Conservation (phyloP, 371 early-diverging fungal genomes). For the Mycotypha africana region DNA sequence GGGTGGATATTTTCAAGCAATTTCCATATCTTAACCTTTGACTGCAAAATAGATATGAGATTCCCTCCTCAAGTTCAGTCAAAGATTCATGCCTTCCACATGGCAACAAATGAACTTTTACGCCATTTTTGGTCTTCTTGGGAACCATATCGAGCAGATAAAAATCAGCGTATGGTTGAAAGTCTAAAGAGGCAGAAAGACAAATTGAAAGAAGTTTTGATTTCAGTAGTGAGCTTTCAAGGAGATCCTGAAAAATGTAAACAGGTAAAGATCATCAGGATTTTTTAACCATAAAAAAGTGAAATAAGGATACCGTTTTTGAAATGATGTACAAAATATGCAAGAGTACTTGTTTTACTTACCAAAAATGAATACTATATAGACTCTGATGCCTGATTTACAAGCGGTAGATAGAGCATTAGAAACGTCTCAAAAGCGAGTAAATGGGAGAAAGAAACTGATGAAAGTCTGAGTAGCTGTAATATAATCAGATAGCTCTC, state of each 20-base stretch:
- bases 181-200: slow-evolving; percentile 44
- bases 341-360: neutral
- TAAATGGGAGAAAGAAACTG: slow-evolving; percentile 34
- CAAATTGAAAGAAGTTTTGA: slow-evolving; percentile 40
- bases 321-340: neutral
- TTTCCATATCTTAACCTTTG: too few species aligned
- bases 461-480: too few species aligned
- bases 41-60: slow-evolving; percentile 37
- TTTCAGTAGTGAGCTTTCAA: slow-evolving; percentile 21
- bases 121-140: slow-evolving; percentile 61
- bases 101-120: slow-evolving; percentile 59
- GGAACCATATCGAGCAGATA: slow-evolving; percentile 44
- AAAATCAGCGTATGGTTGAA: slow-evolving; percentile 52
- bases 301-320: too few species aligned
- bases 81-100: slow-evolving; percentile 48
- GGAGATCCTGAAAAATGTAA: slow-evolving; percentile 31
- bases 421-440: slow-evolving; percentile 48
- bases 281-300: too few species aligned
- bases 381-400: slow-evolving; percentile 48
- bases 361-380: too few species aligned
- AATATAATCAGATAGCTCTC: too few species aligned
- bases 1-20: too few species aligned
- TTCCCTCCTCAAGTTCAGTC: slow-evolving; percentile 42
- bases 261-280: too few species aligned
- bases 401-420: slow-evolving; percentile 45